These are phyloP conservation scores for Boechera stricta DNA, from an alignment of 345 rosid genomes.

Conservation along the genomic window DNA sequence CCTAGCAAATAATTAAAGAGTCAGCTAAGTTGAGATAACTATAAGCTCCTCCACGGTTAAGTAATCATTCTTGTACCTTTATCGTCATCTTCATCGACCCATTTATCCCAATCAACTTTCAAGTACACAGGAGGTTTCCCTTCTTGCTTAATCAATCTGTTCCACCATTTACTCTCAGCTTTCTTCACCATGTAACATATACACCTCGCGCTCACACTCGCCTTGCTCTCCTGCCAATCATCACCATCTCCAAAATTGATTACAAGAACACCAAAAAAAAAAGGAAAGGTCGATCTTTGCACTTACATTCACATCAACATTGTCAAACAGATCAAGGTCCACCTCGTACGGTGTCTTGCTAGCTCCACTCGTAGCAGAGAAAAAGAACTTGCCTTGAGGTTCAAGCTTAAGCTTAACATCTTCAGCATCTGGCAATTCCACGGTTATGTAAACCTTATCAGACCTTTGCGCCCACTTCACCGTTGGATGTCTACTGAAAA, in stretches of 20 bases:
- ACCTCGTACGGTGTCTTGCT: constrained; percentile 57
- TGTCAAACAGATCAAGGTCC: constrained; percentile 54
- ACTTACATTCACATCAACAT: constrained; percentile 57
- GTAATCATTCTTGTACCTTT: constrained; percentile 30
- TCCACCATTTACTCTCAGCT: constrained; percentile 66
- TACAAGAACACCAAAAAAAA: not conserved
- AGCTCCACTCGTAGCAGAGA: constrained; percentile 57
- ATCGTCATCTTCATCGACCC: constrained; percentile 70
- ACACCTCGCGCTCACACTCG: constrained; percentile 51
- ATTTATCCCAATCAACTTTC: constrained; percentile 69
- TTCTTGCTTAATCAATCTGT: constrained; percentile 51
- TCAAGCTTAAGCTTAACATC: constrained; percentile 62
- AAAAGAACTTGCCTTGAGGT: constrained; percentile 61
- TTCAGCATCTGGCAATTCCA: constrained; percentile 63
- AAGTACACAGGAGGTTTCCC: constrained; percentile 59
- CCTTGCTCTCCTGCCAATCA: constrained; percentile 59
- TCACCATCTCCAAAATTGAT: constrained; percentile 1
- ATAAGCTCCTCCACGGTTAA: not conserved
- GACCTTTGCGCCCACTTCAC: constrained; percentile 70
- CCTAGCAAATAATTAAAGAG: constrained; percentile 23
- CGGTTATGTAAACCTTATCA: constrained; percentile 56
- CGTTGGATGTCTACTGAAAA: constrained; percentile 58
- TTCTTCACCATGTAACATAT: constrained; percentile 57
- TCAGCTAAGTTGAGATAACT: not conserved
- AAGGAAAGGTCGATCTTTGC: not conserved